Evolutionary conservation across 495 filamentous ascomycete genomes (phyloP).

Genomic region (Tuber aestivum): DNA sequence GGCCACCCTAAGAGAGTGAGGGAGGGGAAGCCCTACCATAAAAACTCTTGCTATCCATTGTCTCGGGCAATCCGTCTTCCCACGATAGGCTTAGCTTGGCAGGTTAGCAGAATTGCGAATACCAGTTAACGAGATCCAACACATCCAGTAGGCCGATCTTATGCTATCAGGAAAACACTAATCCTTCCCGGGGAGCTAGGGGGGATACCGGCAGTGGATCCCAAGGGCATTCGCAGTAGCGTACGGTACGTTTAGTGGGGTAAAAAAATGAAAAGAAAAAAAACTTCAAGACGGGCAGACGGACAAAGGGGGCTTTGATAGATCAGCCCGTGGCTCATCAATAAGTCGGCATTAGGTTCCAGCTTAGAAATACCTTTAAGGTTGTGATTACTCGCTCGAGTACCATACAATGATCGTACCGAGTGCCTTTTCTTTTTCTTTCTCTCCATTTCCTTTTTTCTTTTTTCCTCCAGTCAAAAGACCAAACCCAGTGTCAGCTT

Average conservation of each 20-base stretch:
- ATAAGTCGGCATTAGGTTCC: background rate
- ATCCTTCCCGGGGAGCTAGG: too few relatives aligned
- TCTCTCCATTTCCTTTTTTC: too few relatives aligned
- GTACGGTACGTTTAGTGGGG: background rate
- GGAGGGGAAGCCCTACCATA: background rate
- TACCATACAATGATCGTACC: background rate
- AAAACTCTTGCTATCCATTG: too few relatives aligned
- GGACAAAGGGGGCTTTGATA: background rate
- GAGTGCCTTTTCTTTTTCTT: background rate
- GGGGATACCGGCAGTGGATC: too few relatives aligned
- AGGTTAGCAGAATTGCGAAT: too few relatives aligned
- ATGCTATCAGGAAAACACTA: too few relatives aligned
- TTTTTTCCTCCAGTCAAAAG: background rate
- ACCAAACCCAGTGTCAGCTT: background rate
- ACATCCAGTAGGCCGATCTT: too few relatives aligned
- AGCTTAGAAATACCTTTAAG: conserved; percentile 2
- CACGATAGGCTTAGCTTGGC: too few relatives aligned
- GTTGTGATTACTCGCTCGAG: background rate
- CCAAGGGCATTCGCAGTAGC: background rate
- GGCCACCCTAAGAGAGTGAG: background rate
- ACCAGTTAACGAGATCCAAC: too few relatives aligned
- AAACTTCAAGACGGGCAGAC: background rate
- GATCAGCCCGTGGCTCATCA: background rate
- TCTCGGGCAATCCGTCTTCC: too few relatives aligned
- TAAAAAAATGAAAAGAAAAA: background rate